Base-by-base conservation (phyloP, 2,329 filamentous ascomycete species). In the Claviceps arundinis region DNA sequence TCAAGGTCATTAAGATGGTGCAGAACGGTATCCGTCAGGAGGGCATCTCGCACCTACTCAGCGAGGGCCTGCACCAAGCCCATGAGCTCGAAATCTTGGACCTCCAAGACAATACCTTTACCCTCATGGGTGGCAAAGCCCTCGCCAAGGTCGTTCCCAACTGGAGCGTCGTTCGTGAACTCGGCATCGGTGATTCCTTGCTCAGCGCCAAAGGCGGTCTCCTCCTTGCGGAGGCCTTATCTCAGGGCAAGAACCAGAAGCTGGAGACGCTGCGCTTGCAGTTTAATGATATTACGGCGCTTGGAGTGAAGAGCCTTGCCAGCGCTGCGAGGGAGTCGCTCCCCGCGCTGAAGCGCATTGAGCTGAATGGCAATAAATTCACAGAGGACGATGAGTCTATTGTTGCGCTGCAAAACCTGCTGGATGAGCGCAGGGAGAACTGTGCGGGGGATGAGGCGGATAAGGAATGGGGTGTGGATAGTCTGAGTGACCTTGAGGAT, bases 31-130 rank as follows among this genome's bases (percentile, higher is more conserved):
- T 98, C 60, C 81, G 93, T 44, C 88, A 91, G 65, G 89, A 97
- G 68, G 93, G 93, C 55, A 93, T 97, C 62, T 83, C 83, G 47
- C 78, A 85, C 58, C 74, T 98, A 52, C 73, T 98, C 57, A 82
- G 80, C 55, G 76, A 90, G 50, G 93, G 93, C 56, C 75, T 98
- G 50, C 80, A 76, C 57, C 77, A 87, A 61, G 81, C 88, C 49
- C 75, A 73, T 37, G 72, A 74, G 45, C 76, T 98, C 52, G 75
- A 84, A 64, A 78, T 89, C 14, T 72, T 98, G 50, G 93, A 98
- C 71, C 73, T 98, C 56, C 91, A 98, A 68, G 93, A 98, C 71
- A 98, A 98, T 71, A 97, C 93, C 0, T 97, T 97, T 67, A 97
- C 91, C 9, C 68, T 84, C 41, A 75, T 78, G 56, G 93, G 90